phyloP scores from a whole-genome alignment of 1,284 basidiomycete species.

The Ceratobasidium papillatum region DNA sequence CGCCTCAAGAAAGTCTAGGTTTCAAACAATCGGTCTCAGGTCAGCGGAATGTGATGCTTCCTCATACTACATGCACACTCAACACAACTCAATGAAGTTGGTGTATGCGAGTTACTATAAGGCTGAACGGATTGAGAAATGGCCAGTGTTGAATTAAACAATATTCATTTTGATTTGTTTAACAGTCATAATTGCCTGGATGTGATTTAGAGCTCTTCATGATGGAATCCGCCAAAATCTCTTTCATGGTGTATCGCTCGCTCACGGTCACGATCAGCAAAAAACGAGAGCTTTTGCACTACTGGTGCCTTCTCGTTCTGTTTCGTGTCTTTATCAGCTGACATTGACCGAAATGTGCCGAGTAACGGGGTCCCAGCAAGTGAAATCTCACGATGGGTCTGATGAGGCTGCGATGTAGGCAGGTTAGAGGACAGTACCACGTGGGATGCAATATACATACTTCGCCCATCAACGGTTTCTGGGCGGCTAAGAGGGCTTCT shows the following conservation, averaged over 20 bases:
- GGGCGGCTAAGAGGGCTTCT: not conserved
- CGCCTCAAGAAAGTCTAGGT: not conserved
- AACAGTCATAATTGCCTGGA: too few species aligned
- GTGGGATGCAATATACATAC: not conserved
- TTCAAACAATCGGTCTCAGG: too few species aligned
- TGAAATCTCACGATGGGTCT: not conserved
- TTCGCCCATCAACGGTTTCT: not conserved
- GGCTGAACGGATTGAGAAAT: too few species aligned
- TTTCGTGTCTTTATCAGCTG: not conserved
- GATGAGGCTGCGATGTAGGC: not conserved
- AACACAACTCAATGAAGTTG: too few species aligned
- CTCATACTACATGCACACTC: too few species aligned
- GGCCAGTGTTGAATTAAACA: too few species aligned
- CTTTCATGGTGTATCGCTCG: not conserved
- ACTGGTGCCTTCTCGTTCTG: constrained; percentile 1
- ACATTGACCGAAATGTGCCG: not conserved
- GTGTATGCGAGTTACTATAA: too few species aligned
- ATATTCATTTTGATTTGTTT: too few species aligned
- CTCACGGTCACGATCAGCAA: constrained; percentile 12
- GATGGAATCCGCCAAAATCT: not conserved
- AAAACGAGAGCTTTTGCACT: constrained; percentile 9
- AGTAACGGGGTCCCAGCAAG: constrained; percentile 8
- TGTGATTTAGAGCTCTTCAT: constrained; percentile 33
- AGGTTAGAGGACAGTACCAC: not conserved
- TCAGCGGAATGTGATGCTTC: too few species aligned